These are phyloP conservation scores for Hibiscus tridactylites DNA, from an alignment of 345 rosid species.

Conservation along the genomic window DNA sequence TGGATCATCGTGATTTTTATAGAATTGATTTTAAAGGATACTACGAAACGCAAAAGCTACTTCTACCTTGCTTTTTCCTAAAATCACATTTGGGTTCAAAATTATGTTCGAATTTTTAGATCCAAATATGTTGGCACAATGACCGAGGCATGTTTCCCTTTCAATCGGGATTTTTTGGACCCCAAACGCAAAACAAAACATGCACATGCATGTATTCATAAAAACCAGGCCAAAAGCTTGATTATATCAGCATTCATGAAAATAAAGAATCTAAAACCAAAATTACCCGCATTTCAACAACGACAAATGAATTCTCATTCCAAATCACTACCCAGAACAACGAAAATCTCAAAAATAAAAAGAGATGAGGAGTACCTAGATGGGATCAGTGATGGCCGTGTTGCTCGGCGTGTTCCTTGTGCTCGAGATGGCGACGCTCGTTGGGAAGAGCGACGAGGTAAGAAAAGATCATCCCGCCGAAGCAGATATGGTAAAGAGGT, in stretches of 20 bases:
- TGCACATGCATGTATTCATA: no score
- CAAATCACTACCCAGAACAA: not conserved
- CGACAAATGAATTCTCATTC: not conserved
- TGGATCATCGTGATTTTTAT: no score
- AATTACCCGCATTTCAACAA: not conserved
- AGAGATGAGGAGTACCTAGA: not conserved
- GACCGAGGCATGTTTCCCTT: no score
- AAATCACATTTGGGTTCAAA: no score
- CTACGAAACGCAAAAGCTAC: no score
- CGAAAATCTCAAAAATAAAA: not conserved
- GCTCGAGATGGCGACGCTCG: slow-evolving; percentile 78
- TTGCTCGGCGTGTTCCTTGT: slow-evolving; percentile 54
- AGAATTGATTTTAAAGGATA: no score
- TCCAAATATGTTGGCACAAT: no score
- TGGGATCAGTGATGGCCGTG: slow-evolving; percentile 22
- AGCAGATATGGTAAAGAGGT: slow-evolving; percentile 56
- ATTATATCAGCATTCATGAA: not conserved
- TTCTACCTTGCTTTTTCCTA: no score
- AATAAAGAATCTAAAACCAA: not conserved
- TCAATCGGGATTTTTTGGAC: no score
- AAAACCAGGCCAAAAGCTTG: not conserved
- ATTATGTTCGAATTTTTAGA: no score
- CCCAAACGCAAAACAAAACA: no score
- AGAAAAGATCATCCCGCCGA: slow-evolving; percentile 63
- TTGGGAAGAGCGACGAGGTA: slow-evolving; percentile 71